These are phyloP conservation scores for Umbelopsis sp. DNA, from an alignment of 371 early-diverging fungal genomes.

Conservation along the genomic window DNA sequence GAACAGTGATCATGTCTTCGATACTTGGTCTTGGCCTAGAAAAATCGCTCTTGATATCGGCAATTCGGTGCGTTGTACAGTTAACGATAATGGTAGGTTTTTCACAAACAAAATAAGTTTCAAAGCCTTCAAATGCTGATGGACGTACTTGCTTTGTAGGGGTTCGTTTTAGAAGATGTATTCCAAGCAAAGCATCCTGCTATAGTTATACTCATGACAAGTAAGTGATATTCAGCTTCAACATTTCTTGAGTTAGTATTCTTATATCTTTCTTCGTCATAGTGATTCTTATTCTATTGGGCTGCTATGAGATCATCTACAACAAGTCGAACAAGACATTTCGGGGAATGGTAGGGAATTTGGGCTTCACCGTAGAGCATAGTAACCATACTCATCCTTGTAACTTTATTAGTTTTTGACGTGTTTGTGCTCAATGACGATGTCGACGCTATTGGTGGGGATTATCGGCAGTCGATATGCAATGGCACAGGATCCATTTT, in stretches of 20 bases:
- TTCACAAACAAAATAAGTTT: neutral
- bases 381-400: neutral
- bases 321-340: conserved; percentile 60
- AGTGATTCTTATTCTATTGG: conserved; percentile 54
- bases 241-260: neutral
- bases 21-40: conserved; percentile 63
- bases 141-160: conserved; percentile 31
- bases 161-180: conserved; percentile 63
- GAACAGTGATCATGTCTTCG: conserved; percentile 58
- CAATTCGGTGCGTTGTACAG: conserved; percentile 65
- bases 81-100: conserved; percentile 62
- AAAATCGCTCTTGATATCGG: conserved; percentile 62
- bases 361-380: neutral
- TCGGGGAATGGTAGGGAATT: conserved; percentile 53
- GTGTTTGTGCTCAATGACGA: conserved; percentile 51
- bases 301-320: conserved; percentile 62
- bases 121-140: neutral
- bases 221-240: conserved; percentile 34
- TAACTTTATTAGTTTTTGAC: conserved; percentile 45
- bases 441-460: conserved; percentile 55
- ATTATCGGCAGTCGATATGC: conserved; percentile 71
- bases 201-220: conserved; percentile 61
- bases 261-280: neutral
- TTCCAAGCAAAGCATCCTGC: conserved; percentile 62
- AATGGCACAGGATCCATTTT: conserved; percentile 77